These are phyloP conservation scores for Sporothrix mexicana DNA, from an alignment of 2,329 filamentous ascomycete species.

Conservation along the genomic window DNA sequence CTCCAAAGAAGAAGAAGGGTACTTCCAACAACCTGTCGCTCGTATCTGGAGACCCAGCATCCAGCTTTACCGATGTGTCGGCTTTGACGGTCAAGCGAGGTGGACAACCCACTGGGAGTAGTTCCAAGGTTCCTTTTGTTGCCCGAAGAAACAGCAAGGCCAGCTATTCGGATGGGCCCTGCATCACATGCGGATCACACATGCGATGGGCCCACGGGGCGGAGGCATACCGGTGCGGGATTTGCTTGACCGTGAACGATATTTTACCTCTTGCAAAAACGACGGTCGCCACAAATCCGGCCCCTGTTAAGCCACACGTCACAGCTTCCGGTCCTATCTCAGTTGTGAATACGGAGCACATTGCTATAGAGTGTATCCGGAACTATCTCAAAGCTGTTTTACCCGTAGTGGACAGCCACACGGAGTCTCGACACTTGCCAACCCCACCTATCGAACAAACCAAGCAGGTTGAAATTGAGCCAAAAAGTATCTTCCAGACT, in stretches of 20 bases:
- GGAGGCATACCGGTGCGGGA: slow-evolving; percentile 78
- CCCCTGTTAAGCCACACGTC: not conserved
- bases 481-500: slow-evolving; percentile 71
- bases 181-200: slow-evolving; percentile 83
- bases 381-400: slow-evolving; percentile 44
- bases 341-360: slow-evolving; percentile 61
- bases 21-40: slow-evolving; percentile 47
- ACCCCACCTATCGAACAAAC: not conserved
- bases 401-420: slow-evolving; percentile 8
- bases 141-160: slow-evolving; percentile 53
- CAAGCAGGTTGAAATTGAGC: slow-evolving; percentile 42
- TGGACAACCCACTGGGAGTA: slow-evolving; percentile 28
- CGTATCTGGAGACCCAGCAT: slow-evolving; percentile 45
- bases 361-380: slow-evolving; percentile 53
- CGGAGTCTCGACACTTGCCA: not conserved
- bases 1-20: slow-evolving; percentile 64
- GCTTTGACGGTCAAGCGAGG: slow-evolving; percentile 40
- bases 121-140: not conserved
- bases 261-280: slow-evolving; percentile 54
- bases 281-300: not conserved
- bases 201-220: slow-evolving; percentile 79
- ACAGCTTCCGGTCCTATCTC: slow-evolving; percentile 53
- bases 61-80: slow-evolving; percentile 53
- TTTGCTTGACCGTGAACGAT: slow-evolving; percentile 86
- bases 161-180: slow-evolving; percentile 69